These are phyloP conservation scores for Aspergillus sp. DNA, from an alignment of 2,329 filamentous ascomycete genomes.

Conservation along the genomic window DNA sequence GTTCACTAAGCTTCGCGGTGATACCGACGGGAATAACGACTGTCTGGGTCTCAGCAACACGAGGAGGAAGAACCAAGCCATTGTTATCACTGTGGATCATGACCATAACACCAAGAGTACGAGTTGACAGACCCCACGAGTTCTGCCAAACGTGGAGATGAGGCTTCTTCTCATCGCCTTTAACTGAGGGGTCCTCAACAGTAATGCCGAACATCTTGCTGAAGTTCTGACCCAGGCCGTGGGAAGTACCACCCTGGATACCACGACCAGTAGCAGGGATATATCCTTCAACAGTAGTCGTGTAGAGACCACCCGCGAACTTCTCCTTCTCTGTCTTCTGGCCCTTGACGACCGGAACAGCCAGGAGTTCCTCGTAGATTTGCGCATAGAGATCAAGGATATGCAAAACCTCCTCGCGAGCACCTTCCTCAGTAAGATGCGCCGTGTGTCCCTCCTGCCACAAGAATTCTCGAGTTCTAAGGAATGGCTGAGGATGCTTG, in stretches of 20 bases:
- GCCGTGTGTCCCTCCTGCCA: constrained; percentile 98
- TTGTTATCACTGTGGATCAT: constrained; percentile 97
- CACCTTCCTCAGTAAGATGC: constrained; percentile 79
- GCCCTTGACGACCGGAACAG: constrained; percentile 91
- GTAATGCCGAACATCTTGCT: constrained; percentile 99
- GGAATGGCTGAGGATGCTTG: constrained; percentile 83
- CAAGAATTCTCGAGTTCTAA: constrained; percentile 90
- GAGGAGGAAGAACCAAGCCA: constrained; percentile 87
- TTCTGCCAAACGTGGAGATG: constrained; percentile 95
- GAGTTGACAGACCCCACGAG: constrained; percentile 96
- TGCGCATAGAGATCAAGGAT: constrained; percentile 91
- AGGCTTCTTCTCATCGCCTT: constrained; percentile 70
- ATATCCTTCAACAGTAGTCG: constrained; percentile 94
- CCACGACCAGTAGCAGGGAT: constrained; percentile 94
- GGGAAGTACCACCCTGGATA: constrained; percentile 94
- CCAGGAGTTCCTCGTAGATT: constrained; percentile 90
- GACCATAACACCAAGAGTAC: constrained; percentile 97
- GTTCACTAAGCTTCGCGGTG: constrained; percentile 79
- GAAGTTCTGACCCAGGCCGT: constrained; percentile 96
- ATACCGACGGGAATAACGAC: constrained; percentile 91
- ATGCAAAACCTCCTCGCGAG: constrained; percentile 81
- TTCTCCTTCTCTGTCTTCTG: constrained; percentile 97
- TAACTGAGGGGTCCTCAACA: constrained; percentile 80
- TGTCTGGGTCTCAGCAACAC: constrained; percentile 81
- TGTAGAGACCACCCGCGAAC: constrained; percentile 95